Evolutionary conservation across 805 yeast genomes (phyloP).

Genomic region (Lachancea lanzarotensis): DNA sequence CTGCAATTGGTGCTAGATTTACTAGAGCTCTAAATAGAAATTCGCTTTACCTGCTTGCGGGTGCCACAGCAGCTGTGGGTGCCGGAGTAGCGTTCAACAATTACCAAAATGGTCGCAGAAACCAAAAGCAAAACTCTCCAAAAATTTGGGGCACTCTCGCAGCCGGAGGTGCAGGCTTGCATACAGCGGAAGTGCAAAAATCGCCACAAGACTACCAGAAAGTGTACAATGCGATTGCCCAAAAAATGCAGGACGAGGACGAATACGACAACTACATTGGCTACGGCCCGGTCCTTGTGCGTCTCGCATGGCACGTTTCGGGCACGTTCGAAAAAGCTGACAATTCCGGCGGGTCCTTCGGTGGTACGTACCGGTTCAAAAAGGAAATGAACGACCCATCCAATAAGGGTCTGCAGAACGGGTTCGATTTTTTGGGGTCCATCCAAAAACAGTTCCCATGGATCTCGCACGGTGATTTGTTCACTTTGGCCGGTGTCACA

Average conservation of each 20-base stretch:
- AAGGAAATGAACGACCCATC: constrained; percentile 50
- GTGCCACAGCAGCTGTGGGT: constrained; percentile 30
- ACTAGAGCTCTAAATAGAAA: constrained; percentile 20
- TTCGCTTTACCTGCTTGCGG: constrained; percentile 19
- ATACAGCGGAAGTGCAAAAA: constrained; percentile 25
- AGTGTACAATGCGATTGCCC: constrained; percentile 69
- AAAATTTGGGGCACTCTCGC: constrained; percentile 25
- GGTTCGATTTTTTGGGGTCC: constrained; percentile 49
- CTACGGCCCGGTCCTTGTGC: constrained; percentile 69
- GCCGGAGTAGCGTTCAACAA: constrained; percentile 24
- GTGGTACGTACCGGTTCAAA: constrained; percentile 57
- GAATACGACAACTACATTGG: constrained; percentile 62
- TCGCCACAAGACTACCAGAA: constrained; percentile 46
- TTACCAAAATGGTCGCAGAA: constrained; percentile 16
- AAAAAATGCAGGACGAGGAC: constrained; percentile 46
- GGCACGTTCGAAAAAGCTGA: constrained; percentile 68
- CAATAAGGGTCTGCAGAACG: constrained; percentile 58
- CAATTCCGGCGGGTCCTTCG: constrained; percentile 60
- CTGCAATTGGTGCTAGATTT: constrained; percentile 12
- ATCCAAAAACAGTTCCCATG: constrained; percentile 53
- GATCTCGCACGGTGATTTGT: constrained; percentile 73
- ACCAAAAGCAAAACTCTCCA: constrained; percentile 3
- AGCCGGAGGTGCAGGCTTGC: constrained; percentile 33
- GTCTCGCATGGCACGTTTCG: constrained; percentile 82
- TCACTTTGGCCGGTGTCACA: constrained; percentile 71